These are phyloP conservation scores for Entamoeba invadens DNA, from an alignment of 208 protist species.

Conservation along the genomic window DNA sequence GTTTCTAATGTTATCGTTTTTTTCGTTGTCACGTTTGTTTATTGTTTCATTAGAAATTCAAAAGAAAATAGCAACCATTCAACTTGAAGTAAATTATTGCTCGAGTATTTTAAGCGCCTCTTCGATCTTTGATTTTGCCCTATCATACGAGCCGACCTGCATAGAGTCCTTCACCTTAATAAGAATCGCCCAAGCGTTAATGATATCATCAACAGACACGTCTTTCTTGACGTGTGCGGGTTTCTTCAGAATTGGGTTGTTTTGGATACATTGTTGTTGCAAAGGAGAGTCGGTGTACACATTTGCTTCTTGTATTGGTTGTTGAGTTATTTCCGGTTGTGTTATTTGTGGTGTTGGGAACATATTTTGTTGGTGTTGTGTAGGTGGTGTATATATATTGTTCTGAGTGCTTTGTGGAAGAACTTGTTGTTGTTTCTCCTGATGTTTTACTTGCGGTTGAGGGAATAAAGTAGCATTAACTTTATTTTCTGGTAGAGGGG, in stretches of 20 bases:
- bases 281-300: not conserved
- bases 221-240: not conserved
- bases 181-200: not conserved
- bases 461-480: not conserved
- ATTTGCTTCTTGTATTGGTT: not conserved
- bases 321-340: not conserved
- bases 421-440: not conserved
- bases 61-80: not conserved
- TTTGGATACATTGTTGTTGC: not conserved
- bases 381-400: not conserved
- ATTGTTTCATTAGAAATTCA: not conserved
- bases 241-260: not conserved
- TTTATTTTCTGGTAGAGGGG: not conserved
- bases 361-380: not conserved
- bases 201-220: not conserved
- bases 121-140: not conserved
- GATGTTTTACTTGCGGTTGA: not conserved
- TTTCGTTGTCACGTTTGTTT: not conserved
- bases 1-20: not conserved
- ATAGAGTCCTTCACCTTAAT: not conserved
- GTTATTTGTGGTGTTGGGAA: not conserved
- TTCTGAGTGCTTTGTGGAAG: not conserved
- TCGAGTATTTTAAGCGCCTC: not conserved
- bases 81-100: not conserved
- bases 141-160: not conserved